A percentile compares a stretch with the other conserved stretches of the same genome.
These are phyloP conservation scores for Neonectria hederae DNA, from an alignment of 2,329 filamentous ascomycete genomes.

Conservation along the genomic window DNA sequence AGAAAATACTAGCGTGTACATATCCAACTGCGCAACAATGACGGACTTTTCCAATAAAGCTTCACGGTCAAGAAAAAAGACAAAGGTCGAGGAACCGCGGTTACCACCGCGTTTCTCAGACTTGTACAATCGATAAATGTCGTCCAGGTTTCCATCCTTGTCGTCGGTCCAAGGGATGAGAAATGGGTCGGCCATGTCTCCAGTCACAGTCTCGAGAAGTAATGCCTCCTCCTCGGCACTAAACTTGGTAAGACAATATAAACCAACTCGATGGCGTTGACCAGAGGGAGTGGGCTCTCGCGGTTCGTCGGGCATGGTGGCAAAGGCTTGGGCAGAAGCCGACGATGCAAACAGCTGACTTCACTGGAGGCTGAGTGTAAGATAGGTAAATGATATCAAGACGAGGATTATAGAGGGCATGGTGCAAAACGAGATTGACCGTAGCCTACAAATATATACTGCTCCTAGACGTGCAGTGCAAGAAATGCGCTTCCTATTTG, in stretches of 20 bases:
- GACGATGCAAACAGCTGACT: neutral
- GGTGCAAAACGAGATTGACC: neutral
- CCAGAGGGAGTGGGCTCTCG: neutral
- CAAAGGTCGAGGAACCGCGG: neutral
- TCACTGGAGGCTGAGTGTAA: neutral
- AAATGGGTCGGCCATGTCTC: neutral
- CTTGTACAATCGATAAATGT: neutral
- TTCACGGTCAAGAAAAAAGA: neutral
- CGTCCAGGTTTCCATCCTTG: neutral
- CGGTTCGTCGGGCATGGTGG: neutral
- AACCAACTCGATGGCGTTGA: neutral
- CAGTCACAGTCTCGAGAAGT: neutral
- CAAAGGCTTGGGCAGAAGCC: neutral
- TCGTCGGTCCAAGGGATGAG: neutral
- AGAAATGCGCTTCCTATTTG: too few species aligned
- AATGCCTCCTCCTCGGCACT: neutral
- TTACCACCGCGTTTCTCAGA: too few species aligned
- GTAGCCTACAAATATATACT: too few species aligned
- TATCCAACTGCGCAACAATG: neutral
- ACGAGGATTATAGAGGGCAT: neutral
- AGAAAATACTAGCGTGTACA: neutral
- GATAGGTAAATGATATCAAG: neutral
- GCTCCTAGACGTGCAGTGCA: too few species aligned
- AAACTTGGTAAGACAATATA: neutral
- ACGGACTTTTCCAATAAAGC: neutral